Percentiles rank a stretch among this genome's conserved stretches.
Conservation (phyloP, 176 grass and related monocot genomes). For the Carex scoparia region DNA sequence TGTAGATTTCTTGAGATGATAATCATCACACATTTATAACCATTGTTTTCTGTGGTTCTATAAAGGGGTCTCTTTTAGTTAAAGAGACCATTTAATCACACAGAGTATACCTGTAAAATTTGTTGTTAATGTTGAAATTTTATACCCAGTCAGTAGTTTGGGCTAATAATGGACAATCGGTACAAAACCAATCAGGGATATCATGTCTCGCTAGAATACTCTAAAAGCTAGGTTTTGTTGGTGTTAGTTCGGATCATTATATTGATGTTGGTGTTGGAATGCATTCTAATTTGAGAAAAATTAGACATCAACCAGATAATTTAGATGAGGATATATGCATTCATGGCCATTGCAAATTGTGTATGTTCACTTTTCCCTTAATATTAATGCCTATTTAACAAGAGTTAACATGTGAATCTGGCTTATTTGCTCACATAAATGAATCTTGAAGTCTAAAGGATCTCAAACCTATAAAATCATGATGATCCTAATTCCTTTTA, state of each 20-base stretch:
- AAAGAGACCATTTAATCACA: neutral
- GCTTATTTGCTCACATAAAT: neutral
- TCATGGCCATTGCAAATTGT: neutral
- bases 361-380: neutral
- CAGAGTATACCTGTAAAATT: neutral
- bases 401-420: neutral
- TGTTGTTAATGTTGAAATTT: neutral
- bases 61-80: neutral
- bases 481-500: too few relatives aligned
- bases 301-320: neutral
- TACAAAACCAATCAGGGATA: neutral
- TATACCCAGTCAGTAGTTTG: neutral
- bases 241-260: neutral
- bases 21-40: neutral
- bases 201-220: neutral
- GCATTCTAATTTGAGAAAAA: too few relatives aligned
- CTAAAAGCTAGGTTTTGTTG: neutral
- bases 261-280: neutral
- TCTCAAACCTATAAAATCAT: neutral
- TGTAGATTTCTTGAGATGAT: neutral
- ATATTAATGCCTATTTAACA: neutral
- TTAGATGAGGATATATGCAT: neutral
- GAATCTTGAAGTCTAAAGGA: neutral
- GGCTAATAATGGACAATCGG: neutral
- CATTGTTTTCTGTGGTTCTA: neutral